Evolutionary conservation across 352 stramenopile genomes (phyloP).

Genomic region (Peronospora belbahrii): DNA sequence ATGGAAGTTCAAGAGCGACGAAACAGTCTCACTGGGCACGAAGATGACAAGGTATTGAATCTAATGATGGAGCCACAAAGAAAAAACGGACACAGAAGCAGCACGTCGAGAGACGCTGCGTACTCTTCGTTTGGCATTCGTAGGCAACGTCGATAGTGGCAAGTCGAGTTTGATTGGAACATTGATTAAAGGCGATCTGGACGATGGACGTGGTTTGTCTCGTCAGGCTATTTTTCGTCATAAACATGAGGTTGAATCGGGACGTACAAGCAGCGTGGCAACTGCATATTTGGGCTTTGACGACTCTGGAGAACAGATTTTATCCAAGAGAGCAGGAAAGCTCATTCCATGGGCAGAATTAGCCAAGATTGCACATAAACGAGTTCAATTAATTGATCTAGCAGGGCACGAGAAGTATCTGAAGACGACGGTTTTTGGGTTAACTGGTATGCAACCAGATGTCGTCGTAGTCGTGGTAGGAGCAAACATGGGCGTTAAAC

Average conservation of each 20-base stretch:
- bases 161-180: constrained; percentile 91
- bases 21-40: background rate
- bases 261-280: constrained; percentile 75
- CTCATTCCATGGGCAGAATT: constrained; percentile 76
- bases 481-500: constrained; percentile 92
- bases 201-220: constrained; percentile 91
- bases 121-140: constrained; percentile 82
- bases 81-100: constrained; percentile 9
- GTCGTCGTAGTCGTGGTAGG: constrained; percentile 92
- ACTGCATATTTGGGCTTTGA: constrained; percentile 83
- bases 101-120: constrained; percentile 41
- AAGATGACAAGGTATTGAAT: constrained; percentile 8
- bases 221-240: constrained; percentile 81
- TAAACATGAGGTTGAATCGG: constrained; percentile 80
- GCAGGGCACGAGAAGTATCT: constrained; percentile 97
- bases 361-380: constrained; percentile 68
- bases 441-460: constrained; percentile 95
- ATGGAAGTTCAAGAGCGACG: constrained; percentile 27
- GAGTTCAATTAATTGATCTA: constrained; percentile 84
- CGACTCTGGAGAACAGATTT: constrained; percentile 59
- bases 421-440: constrained; percentile 98
- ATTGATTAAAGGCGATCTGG: constrained; percentile 91
- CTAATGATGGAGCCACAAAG: background rate
- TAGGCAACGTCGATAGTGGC: constrained; percentile 89
- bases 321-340: constrained; percentile 66